phyloP scores from a whole-genome alignment of 495 filamentous ascomycete species.

The Trichoderma asperelloides region DNA sequence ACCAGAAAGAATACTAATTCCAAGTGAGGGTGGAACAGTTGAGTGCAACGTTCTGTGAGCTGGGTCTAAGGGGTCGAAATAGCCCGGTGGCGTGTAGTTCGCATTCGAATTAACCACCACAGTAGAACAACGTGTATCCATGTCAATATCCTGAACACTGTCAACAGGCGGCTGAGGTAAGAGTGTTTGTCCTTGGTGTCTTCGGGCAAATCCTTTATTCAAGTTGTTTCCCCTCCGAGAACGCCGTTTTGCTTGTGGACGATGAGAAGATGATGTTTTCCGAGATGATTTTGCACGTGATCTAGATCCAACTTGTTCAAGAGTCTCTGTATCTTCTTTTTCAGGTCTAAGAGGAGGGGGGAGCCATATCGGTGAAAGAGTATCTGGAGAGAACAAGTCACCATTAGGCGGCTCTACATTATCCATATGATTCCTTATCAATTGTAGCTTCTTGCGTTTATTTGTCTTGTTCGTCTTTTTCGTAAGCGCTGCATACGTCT shows the following conservation, averaged over 20 bases:
- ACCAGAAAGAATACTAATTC: too few relatives aligned
- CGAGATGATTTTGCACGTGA: neutral
- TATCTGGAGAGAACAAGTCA: too few relatives aligned
- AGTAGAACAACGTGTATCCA: neutral
- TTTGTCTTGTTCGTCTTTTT: constrained; percentile 15
- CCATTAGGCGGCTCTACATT: too few relatives aligned
- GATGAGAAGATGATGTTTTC: neutral
- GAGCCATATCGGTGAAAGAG: too few relatives aligned
- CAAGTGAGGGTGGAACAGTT: neutral
- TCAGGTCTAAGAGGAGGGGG: too few relatives aligned
- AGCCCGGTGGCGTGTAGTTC: neutral
- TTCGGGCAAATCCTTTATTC: neutral
- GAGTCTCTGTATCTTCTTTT: too few relatives aligned
- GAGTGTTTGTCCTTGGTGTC: neutral
- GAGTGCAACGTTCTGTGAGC: neutral
- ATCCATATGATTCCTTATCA: too few relatives aligned
- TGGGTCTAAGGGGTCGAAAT: neutral
- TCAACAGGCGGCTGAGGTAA: neutral
- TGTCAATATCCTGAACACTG: neutral
- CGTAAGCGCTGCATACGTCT: constrained; percentile 6
- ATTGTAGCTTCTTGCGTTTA: too few relatives aligned
- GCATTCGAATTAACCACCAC: neutral
- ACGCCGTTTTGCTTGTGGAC: neutral
- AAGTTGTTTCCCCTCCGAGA: neutral
- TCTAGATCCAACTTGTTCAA: too few relatives aligned